Base-by-base conservation (phyloP, 495 filamentous ascomycete genomes). In the Sabuloglossum arenarium region DNA sequence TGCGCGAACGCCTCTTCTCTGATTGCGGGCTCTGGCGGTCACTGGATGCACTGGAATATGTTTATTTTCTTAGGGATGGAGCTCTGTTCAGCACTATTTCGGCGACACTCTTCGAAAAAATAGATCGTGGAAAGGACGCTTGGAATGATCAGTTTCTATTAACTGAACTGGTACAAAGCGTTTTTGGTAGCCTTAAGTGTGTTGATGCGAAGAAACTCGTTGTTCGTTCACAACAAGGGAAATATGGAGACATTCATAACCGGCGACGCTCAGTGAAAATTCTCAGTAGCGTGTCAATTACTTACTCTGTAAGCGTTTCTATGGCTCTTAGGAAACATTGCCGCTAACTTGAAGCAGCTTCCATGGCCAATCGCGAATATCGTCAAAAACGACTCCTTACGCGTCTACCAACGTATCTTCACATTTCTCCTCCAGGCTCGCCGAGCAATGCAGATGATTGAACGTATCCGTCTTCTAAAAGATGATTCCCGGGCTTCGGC, bases 281-380 rank as follows among this genome's bases (percentile, higher is more conserved):
- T 5, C 56, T 68, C 6, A 29, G 29, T 12, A 61, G 37, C 34
- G 27, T 67, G 1, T 56, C 54, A 10, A 54, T 68, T 21, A 60
- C 62, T 28, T 65, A 62, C 55, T 55, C 54, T 16, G 63, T 68
- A 45, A 55, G 60, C 52, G 32, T 45, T 21, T 58, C 60, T 25
- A 46, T n/a, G 16, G 24, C 34, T 27, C 32, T 55, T 23, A 28
- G 56, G 61, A 11, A 25, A 67, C 24, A 56, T 56, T 50, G 45
- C 46, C 39, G 21, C 31, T 39, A 29, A 31, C 27, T 27, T 28
- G n/a, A 12, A 4, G 39, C n/a, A 56, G 50, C 72, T 96, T 3
- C 78, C 84, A 8, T 95, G 89, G 89, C 80, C 88, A 0, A 72
- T 94, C n/a, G 82, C 81, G 32, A 91, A 94, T 51, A 77, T 96